phyloP scores from a whole-genome alignment of 352 stramenopile genomes.

The Globisporangium canariense region DNA sequence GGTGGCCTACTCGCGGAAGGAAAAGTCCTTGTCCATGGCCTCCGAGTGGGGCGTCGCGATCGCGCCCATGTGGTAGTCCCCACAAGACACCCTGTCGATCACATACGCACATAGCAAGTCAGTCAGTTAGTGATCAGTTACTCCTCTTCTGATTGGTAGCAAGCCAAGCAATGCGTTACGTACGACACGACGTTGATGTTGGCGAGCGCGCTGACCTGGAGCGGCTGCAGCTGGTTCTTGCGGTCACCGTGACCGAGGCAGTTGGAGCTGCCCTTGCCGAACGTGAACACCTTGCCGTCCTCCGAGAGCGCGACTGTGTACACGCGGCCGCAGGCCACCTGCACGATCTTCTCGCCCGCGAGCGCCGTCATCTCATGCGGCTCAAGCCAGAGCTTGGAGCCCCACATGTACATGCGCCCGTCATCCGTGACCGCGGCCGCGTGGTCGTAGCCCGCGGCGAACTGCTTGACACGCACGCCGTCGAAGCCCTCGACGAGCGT shows the following conservation, averaged over 20 bases:
- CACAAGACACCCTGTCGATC: conserved; percentile 62
- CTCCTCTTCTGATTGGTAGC: too few species aligned
- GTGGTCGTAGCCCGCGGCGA: conserved; percentile 93
- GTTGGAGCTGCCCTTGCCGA: conserved; percentile 85
- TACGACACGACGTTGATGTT: conserved; percentile 65
- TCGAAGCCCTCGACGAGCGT: conserved; percentile 76
- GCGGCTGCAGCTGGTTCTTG: conserved; percentile 87
- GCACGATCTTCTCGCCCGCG: conserved; percentile 61
- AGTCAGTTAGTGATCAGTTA: neutral
- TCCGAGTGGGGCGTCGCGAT: conserved; percentile 68
- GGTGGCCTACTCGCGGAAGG: conserved; percentile 48
- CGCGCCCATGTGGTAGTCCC: conserved; percentile 84
- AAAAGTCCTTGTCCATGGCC: conserved; percentile 82
- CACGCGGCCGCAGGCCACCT: conserved; percentile 79
- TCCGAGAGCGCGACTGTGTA: conserved; percentile 82
- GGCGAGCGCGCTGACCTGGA: conserved; percentile 62
- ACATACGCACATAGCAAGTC: neutral
- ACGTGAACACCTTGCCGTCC: conserved; percentile 81
- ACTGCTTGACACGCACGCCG: conserved; percentile 67
- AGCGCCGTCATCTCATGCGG: conserved; percentile 87
- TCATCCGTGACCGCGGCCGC: conserved; percentile 80
- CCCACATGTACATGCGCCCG: conserved; percentile 79
- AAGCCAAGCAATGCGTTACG: conserved; percentile 15
- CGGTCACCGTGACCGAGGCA: conserved; percentile 87
- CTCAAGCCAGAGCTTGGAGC: conserved; percentile 91